Base-by-base conservation (phyloP, 1,284 basidiomycete species). In the Anthracocystis walkeri region DNA sequence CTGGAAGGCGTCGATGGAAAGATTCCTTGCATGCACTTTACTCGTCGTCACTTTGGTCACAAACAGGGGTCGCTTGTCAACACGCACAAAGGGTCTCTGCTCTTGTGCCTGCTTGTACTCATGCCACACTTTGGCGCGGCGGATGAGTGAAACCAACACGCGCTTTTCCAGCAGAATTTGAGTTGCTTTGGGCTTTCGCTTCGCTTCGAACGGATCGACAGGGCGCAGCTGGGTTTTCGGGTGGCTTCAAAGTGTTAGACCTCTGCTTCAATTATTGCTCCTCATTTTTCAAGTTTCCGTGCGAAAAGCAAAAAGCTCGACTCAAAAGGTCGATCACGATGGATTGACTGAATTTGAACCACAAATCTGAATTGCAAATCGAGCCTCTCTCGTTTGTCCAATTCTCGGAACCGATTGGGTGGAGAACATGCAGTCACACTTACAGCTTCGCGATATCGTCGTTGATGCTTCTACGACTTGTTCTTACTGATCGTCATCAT, bases 1-100 rank as follows among this genome's bases (percentile, higher is more conserved):
- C n/a, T 49, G 29, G 2, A 8, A 33, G 62, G 59, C 59, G 65
- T 69, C 60, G 46, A 69, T 64, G 60, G 66, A 69, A 69, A 53
- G 52, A 59, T 69, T 60, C 57, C 56, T 59, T 69, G 66, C 66
- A 69, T 25, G 42, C 31, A 21, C 11, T 31, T 11, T 31, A 29
- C 29, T n/a, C 29, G 16, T 48, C 18, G 10, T 27, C 46, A n/a
- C n/a, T n/a, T n/a, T n/a, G n/a, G 25, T 33, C 33, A 33, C 33
- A 33, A 33, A 38, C 11, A 38, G 35, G 35, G 35, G 35, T 14
- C 14, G 12, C 11, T 14, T 16, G 35, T 38, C 35, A 38, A 29
- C 18, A 29, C 29, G 25, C 14, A 4, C 23, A 49, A 49, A 51
- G 53, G 48, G 53, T 50, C 65, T 61, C 58, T 66, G 65, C 50